Base-by-base conservation (phyloP, 371 early-diverging fungal genomes). In the Mucor lusitanicus region DNA sequence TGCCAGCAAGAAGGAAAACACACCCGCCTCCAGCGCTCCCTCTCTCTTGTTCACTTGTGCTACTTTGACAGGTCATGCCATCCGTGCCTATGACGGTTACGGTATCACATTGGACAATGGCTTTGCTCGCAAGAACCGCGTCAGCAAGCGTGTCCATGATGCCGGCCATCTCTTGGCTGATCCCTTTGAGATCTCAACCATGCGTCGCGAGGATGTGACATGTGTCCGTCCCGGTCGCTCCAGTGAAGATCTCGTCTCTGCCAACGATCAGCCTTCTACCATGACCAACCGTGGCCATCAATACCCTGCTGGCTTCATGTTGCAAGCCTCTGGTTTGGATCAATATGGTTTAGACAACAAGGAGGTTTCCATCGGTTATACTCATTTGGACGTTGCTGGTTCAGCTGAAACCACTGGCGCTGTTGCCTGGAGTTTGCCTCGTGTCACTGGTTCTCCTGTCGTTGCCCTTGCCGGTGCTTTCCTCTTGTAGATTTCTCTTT, bases 321-420 rank as follows among this genome's bases (percentile, higher is more conserved):
- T 88, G 48, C 74, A 91, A 60, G 94, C 95, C 1, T 87, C 94
- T 39, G 94, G 95, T 5, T 68, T 96, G 35, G 84, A 88, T 65
- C 70, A 87, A 65, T 90, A 91, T 72, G 92, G 93, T n/a, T 73
- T 91, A 53, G 81, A 88, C 53, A 83, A 85, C 61, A 68, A 65
- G 62, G 74, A 82, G 17, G 59, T 83, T 3, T 90, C 88, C 32
- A 85, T 96, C 54, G 88, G 90, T 40, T 96, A 91, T 77, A 91
- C 93, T 30, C 96, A 96, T 72, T 72, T 94, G 17, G 96, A 96
- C 71, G 85, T 95, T 69, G 95, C 96, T 44, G 95, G 93, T 33
- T 87, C 86, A 37, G 92, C 93, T 9, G 95, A 94, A 70, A 85
- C 86, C 37, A 64, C 75, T 25, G 67, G 75, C 25, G 84, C 84